A percentile compares a stretch with the other conserved stretches of the same genome.
Evolutionary conservation across 2,329 filamentous ascomycete species (phyloP).

Genomic region (Talaromyces albobiverticillius): DNA sequence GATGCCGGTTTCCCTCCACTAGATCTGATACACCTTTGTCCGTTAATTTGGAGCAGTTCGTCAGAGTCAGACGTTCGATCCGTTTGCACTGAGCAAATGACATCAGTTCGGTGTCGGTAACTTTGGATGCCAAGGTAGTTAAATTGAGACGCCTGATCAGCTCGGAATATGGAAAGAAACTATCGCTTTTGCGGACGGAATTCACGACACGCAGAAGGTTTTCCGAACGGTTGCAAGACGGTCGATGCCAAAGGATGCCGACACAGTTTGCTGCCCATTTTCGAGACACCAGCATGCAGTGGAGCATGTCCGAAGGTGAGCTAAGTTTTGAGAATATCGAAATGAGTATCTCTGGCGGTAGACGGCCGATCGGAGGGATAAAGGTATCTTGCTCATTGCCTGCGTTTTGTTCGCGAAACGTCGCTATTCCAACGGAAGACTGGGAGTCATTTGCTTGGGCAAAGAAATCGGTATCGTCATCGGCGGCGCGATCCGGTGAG

Average conservation of each 20-base stretch:
- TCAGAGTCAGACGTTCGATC: conserved; percentile 88
- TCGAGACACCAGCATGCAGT: conserved; percentile 91
- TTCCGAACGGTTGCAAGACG: conserved; percentile 81
- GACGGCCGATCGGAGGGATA: conserved; percentile 66
- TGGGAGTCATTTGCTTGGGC: conserved; percentile 81
- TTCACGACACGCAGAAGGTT: conserved; percentile 78
- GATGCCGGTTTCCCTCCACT: conserved; percentile 71
- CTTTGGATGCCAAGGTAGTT: conserved; percentile 68
- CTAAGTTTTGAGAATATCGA: conserved; percentile 83
- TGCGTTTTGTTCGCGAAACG: conserved; percentile 70
- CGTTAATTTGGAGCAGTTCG: conserved; percentile 80
- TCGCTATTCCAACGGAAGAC: conserved; percentile 81
- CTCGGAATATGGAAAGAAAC: conserved; percentile 84
- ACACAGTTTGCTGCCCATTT: conserved; percentile 91
- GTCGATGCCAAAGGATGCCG: conserved; percentile 90
- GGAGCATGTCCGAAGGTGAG: conserved; percentile 71
- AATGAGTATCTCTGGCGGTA: conserved; percentile 94
- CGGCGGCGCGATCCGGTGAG: conserved; percentile 58
- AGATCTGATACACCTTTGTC: conserved; percentile 79
- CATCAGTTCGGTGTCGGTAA: conserved; percentile 86
- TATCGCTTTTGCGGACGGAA: conserved; percentile 68
- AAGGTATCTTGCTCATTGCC: conserved; percentile 44
- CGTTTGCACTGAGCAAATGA: conserved; percentile 82
- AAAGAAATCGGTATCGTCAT: conserved; percentile 93
- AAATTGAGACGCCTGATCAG: conserved; percentile 92